These are phyloP conservation scores for Globisporangium paddicum DNA, from an alignment of 352 stramenopile species.

Conservation along the genomic window DNA sequence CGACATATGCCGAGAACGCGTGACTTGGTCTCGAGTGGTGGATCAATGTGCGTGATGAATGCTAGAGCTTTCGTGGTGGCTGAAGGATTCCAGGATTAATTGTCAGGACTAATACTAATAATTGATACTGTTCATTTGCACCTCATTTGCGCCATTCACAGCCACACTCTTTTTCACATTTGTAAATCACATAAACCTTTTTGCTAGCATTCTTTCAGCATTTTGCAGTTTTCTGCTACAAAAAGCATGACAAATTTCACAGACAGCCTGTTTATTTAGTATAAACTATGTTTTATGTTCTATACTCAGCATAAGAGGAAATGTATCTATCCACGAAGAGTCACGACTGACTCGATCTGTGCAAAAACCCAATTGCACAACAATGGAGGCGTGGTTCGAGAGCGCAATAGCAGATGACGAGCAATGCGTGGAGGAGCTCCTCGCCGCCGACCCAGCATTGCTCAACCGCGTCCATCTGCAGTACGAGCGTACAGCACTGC, in stretches of 20 bases:
- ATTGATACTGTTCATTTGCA: too few species aligned
- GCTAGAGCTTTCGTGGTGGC: too few species aligned
- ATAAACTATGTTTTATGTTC: neutral
- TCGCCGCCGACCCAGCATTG: neutral
- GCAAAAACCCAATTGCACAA: neutral
- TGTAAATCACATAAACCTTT: neutral
- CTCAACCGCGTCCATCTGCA: slow-evolving; percentile 4
- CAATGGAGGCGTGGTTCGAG: slow-evolving; percentile 1
- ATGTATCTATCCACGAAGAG: neutral
- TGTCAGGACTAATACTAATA: too few species aligned
- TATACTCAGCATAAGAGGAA: neutral
- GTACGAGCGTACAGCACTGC: slow-evolving; percentile 12
- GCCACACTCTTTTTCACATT: too few species aligned
- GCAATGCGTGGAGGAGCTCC: neutral
- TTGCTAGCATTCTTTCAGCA: neutral
- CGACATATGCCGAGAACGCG: too few species aligned
- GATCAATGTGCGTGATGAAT: neutral
- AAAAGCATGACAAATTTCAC: too few species aligned
- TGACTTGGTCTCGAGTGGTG: too few species aligned
- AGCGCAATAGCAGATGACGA: neutral
- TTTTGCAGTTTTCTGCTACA: too few species aligned
- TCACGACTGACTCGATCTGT: neutral
- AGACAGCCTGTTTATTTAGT: neutral
- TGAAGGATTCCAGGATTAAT: too few species aligned
- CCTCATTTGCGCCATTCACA: too few species aligned